Conservation (phyloP, 345 rosid species). For the Pseudoturritis turrita region DNA sequence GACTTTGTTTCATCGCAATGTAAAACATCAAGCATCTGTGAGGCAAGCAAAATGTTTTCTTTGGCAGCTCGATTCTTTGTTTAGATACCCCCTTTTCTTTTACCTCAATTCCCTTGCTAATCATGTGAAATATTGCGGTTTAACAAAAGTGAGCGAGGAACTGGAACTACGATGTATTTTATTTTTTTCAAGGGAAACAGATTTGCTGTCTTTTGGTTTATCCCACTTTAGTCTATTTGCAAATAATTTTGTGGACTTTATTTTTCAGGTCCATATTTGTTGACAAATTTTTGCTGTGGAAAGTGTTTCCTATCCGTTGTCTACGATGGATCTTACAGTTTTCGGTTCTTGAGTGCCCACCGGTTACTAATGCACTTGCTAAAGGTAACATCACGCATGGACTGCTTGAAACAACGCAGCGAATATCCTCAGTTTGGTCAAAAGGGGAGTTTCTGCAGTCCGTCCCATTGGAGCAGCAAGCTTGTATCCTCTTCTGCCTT, state of each 20-base stretch:
- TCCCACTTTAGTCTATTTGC: slow-evolving; percentile 6
- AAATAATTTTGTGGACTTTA: slow-evolving; percentile 8
- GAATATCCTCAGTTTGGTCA: slow-evolving; percentile 69
- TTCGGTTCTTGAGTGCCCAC: slow-evolving; percentile 70
- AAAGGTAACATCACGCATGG: slow-evolving; percentile 37
- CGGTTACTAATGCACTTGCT: slow-evolving; percentile 39
- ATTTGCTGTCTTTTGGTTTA: not conserved
- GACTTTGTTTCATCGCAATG: slow-evolving; percentile 52
- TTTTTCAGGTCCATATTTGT: slow-evolving; percentile 67
- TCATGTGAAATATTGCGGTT: not conserved
- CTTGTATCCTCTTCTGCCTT: slow-evolving; percentile 70
- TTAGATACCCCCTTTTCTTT: not conserved
- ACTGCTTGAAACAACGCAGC: slow-evolving; percentile 58
- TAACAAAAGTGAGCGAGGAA: not conserved
- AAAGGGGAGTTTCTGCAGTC: slow-evolving; percentile 73
- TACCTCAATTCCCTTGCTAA: not conserved
- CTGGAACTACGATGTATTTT: not conserved
- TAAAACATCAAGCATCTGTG: slow-evolving; percentile 48
- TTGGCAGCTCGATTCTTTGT: slow-evolving; percentile 1
- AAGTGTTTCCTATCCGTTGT: slow-evolving; percentile 83
- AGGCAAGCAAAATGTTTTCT: slow-evolving; percentile 44
- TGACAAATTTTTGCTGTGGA: slow-evolving; percentile 92
- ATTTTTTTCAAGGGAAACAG: not conserved
- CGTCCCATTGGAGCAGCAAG: slow-evolving; percentile 81
- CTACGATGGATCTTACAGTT: slow-evolving; percentile 88